Evolutionary conservation across 306 rosid species (phyloP), one percentile per base, ranked within the genome.

Genomic region (Ammopiptanthus mongolicus): DNA sequence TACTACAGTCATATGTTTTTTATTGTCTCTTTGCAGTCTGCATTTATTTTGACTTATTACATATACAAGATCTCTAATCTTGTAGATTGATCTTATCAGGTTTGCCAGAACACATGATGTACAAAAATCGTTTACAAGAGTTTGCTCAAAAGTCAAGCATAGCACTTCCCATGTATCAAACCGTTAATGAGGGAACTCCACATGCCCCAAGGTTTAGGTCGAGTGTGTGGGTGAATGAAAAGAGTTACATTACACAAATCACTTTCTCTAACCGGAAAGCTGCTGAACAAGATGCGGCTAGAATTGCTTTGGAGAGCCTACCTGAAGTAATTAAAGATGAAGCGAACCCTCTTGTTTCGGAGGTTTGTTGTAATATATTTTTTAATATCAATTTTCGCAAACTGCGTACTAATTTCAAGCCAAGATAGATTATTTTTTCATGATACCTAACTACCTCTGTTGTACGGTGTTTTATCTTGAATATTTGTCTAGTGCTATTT

Each of bases 261-360:
- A 69, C 83, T 3, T 91, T 80, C 61, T 0, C 47, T 0, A 66
- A 50, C 0, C 64, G 83, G 18, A 86, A 72, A 78, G 83, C 77
- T 1, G 90, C 94, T 1, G 94, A 89, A 13, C 86, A 91, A 1
- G 87, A 85, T 2, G 90, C 22, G 10, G 89, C 94, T 2, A 85
- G 63, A 51, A 13, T 84, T 39, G 94, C 92, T 0, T n/a, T 84
- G 19, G 86, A 74, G 21, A 2, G 1, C 14, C 57, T 85, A 52
- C 17, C 44, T 9, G 8, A 48, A 13, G 76, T 56, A 48, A 42
- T 67, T 10, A 79, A 51, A 70, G 74, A 78, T 11, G 88, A 86
- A 59, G 88, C 19, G 1, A 23, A 36, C 64, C 69, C 87, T 50
- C 68, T 71, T 15, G 31, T 87, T 19, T 18, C 2, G 0, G 70